Evolutionary conservation across 1,284 basidiomycete genomes (phyloP).

Genomic region (Nidula niveotomentosa): DNA sequence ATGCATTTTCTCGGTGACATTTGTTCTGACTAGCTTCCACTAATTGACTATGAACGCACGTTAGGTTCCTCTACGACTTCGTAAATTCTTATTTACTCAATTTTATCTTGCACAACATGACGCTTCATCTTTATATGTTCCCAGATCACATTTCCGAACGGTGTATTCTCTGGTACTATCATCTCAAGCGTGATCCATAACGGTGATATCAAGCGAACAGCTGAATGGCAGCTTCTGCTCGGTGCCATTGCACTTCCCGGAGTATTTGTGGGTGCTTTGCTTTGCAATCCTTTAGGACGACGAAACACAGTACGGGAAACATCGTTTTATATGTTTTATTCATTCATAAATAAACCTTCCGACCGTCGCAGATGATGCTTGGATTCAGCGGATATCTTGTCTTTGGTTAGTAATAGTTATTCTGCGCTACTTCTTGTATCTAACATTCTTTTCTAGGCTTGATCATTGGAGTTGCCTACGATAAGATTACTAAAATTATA

Average conservation of each 20-base stretch:
- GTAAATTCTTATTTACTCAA: conserved; percentile 29
- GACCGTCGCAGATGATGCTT: conserved; percentile 57
- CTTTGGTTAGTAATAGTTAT: conserved; percentile 59
- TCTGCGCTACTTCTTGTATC: too few species aligned
- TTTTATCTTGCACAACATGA: too few species aligned
- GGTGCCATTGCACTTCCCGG: conserved; percentile 71
- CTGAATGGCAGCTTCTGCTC: conserved; percentile 74
- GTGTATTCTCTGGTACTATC: conserved; percentile 66
- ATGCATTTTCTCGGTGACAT: conserved; percentile 11
- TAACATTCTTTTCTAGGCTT: conserved; percentile 28
- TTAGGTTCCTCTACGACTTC: conserved; percentile 76
- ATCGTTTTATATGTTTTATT: background rate
- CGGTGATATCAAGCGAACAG: conserved; percentile 54
- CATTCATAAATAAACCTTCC: background rate
- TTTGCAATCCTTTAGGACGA: conserved; percentile 66
- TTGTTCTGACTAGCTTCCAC: too few species aligned
- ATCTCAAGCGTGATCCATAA: conserved; percentile 60
- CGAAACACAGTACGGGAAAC: conserved; percentile 52
- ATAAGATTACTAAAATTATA: conserved; percentile 64
- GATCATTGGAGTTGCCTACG: conserved; percentile 67
- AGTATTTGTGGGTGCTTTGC: conserved; percentile 53
- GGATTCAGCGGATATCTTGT: conserved; percentile 77
- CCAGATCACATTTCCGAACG: conserved; percentile 72
- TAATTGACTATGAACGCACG: background rate
- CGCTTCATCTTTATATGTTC: background rate